Evolutionary conservation across 2,329 filamentous ascomycete genomes (phyloP).

Genomic region (Coniochaeta prunicola): DNA sequence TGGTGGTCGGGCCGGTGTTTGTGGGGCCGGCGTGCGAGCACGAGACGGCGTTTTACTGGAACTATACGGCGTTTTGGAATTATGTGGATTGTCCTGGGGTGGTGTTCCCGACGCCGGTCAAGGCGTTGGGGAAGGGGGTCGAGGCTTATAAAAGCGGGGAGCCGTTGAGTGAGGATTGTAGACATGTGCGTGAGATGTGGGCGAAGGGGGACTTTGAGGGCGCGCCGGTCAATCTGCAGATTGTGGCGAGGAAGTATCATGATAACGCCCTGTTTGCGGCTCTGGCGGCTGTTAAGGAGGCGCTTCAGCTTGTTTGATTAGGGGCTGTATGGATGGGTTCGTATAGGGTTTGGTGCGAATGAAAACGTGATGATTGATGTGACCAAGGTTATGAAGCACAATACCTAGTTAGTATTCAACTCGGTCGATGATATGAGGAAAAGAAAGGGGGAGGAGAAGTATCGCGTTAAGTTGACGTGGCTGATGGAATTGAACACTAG

Average conservation of each 20-base stretch:
- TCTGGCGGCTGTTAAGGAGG: constrained; percentile 14
- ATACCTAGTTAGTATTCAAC: too few species aligned
- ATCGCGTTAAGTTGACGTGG: too few species aligned
- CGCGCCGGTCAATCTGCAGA: constrained; percentile 24
- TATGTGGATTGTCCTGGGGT: constrained; percentile 28
- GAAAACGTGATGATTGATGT: too few species aligned
- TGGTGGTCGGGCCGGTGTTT: constrained; percentile 26
- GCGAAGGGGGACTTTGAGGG: constrained; percentile 22
- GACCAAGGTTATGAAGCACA: too few species aligned
- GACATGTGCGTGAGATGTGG: constrained; percentile 23
- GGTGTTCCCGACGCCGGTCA: constrained; percentile 25
- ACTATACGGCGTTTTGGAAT: constrained; percentile 29
- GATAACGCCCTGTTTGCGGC: constrained; percentile 27
- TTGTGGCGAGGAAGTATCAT: constrained; percentile 24
- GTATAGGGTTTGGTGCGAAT: too few species aligned
- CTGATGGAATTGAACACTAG: too few species aligned
- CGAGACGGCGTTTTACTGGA: constrained; percentile 27
- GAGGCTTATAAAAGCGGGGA: constrained; percentile 16
- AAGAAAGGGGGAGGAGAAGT: too few species aligned
- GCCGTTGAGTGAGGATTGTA: constrained; percentile 22
- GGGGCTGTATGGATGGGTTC: too few species aligned
- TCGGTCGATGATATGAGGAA: too few species aligned
- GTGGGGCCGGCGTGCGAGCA: constrained; percentile 28
- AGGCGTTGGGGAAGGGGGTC: constrained; percentile 15
- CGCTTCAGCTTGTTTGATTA: constrained; percentile 3